These are phyloP conservation scores for Fusarium proliferatum DNA, from an alignment of 2,329 filamentous ascomycete genomes.

Conservation along the genomic window DNA sequence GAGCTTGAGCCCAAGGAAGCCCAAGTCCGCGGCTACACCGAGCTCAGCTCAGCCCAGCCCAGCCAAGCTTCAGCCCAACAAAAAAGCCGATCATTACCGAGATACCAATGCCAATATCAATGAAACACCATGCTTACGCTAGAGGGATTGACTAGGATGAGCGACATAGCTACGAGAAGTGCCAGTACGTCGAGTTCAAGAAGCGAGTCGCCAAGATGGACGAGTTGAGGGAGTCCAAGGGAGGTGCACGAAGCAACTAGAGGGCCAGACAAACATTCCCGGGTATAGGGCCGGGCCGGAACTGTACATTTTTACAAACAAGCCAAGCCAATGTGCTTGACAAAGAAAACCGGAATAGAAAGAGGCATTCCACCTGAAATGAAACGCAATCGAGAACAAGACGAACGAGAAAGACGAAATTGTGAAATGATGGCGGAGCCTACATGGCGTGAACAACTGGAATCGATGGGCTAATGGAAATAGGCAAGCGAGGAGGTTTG, in stretches of 20 bases:
- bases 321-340: constrained; percentile 36
- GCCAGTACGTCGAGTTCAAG: constrained; percentile 99
- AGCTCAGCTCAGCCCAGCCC: neutral
- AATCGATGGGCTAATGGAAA: constrained; percentile 44
- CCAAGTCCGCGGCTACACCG: constrained; percentile 9
- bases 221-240: constrained; percentile 88
- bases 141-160: constrained; percentile 73
- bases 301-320: constrained; percentile 50
- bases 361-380: constrained; percentile 35
- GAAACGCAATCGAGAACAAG: constrained; percentile 19
- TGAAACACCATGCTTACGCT: constrained; percentile 37
- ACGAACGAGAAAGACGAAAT: constrained; percentile 5
- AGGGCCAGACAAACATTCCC: constrained; percentile 37
- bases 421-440: constrained; percentile 31
- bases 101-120: constrained; percentile 16
- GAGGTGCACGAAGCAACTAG: constrained; percentile 86
- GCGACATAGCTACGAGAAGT: constrained; percentile 98
- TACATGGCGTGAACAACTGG: constrained; percentile 35
- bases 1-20: constrained; percentile 3
- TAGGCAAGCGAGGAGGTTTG: constrained; percentile 26
- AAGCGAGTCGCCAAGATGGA: constrained; percentile 99
- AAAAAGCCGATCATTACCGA: constrained; percentile 24
- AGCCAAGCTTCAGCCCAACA: constrained; percentile 3
- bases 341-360: constrained; percentile 44
- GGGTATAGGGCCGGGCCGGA: constrained; percentile 37